Evolutionary conservation across 2,329 filamentous ascomycete species (phyloP), one percentile per base, ranked within the genome.

Genomic region (Trichophyton mentagrophytes): DNA sequence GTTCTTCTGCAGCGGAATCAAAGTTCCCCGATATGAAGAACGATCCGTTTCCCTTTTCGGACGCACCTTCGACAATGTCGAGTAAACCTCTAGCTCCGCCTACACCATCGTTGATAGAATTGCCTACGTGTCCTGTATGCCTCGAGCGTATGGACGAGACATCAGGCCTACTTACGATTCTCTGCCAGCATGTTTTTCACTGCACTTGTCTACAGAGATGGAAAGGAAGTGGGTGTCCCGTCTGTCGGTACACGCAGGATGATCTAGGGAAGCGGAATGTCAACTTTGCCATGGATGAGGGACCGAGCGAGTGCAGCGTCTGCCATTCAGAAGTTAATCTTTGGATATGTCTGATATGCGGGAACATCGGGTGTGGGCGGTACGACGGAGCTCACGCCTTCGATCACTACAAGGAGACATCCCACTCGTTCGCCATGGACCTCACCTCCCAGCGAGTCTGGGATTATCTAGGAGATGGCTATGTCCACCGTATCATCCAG

Each of bases 71-170:
- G 15, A 25, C 57, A 9, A 73, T 84, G 13, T 80, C 81, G 2
- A 78, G 77, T 6, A 86, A 85, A 69, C 85, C 85, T 9, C 75
- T 83, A n/a, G 82, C 85, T 11, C 85, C 85, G n/a, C 83, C 83
- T 1, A 96, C 92, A 0, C 88, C 91, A 1, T 87, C 89, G 57
- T 80, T 97, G 1, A 82, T 96, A 60, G 93, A 99, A 74, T 78
- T 99, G 11, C 93, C 93, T 1, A 97, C 93, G 1, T 99, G 93
- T 65, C 91, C 93, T 0, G 93, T 99, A 8, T 99, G 93, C 66
- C 81, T 99, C 3, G 93, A 99, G 72, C 86, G 92, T 56, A 99
- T 99, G 93, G 93, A 99, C 69, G 92, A 97, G 71, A 96, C 91
- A 0, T 95, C 90, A 0, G 93, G 93, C 0, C 79, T 99, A 1